Percentiles rank a stretch among this genome's conserved stretches.
Conservation (phyloP, 345 rosid genomes). For the Citrus australasica region DNA sequence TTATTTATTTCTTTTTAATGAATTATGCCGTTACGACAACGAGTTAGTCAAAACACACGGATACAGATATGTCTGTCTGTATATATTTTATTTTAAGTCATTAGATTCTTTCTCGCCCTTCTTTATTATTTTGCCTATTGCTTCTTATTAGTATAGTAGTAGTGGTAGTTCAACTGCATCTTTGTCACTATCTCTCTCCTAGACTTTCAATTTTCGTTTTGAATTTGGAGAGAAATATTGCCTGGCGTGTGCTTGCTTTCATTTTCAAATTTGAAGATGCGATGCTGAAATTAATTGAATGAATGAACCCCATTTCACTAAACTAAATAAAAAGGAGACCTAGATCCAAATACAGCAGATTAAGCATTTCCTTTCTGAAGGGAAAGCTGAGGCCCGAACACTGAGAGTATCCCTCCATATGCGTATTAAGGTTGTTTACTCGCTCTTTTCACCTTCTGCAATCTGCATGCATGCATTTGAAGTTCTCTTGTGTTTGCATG, state of each 20-base stretch:
- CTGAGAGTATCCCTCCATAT: not conserved
- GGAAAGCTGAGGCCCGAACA: not conserved
- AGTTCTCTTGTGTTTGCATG: constrained; percentile 6
- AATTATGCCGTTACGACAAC: too few relatives aligned
- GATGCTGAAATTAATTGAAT: not conserved
- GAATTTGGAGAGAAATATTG: constrained; percentile 20
- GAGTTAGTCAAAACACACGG: too few relatives aligned
- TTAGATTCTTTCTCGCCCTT: not conserved
- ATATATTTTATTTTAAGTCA: not conserved
- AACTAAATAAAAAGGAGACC: not conserved
- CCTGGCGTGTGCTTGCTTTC: not conserved
- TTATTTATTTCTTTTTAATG: too few relatives aligned
- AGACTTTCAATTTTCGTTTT: constrained; percentile 6
- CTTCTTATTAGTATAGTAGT: not conserved
- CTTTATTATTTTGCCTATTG: constrained; percentile 1
- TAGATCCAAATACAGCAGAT: too few relatives aligned
- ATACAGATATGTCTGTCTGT: too few relatives aligned
- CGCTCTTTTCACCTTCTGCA: not conserved
- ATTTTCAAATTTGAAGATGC: not conserved
- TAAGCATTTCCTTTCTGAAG: not conserved
- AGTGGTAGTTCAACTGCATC: constrained; percentile 34
- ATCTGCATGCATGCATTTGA: not conserved
- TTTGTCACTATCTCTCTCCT: constrained; percentile 31
- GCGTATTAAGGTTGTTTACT: not conserved
- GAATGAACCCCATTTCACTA: not conserved